Evolutionary conservation across 2,329 filamentous ascomycete species (phyloP), one percentile per base, ranked within the genome.

Genomic region (Botryosphaeria agaves): DNA sequence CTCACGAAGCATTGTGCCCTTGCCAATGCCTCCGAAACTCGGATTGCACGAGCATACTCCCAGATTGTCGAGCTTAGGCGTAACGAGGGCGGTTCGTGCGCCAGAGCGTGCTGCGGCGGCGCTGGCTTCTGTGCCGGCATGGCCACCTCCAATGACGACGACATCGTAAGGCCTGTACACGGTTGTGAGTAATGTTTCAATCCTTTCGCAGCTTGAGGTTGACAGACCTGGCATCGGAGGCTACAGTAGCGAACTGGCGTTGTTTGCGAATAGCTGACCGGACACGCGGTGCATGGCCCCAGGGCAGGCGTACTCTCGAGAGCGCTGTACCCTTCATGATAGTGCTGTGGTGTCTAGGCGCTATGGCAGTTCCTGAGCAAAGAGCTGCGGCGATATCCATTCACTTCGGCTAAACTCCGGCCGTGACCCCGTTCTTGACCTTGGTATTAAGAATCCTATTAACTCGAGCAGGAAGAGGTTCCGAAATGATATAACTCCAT

Each of bases 1-100:
- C 55, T 98, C 89, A 25, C 87, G 76, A 30, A 98, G 62, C 62
- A 98, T 94, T 7, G 82, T 95, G 11, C 89, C 89, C 52, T 98
- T 98, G 26, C 89, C 89, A 42, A 98, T 95, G n/a, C 89, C 89
- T 23, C 89, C 89, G 48, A 98, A 92, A 39, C 83, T 92, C 2
- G 87, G 87, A 51, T 95, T 95, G 59, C 87, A 95, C 20, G 85
- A 94, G 58, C 87, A 95, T 18, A 89, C 82, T 32, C 87, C 87
- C 14, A 95, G 73, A 43, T 94, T 93, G 35, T 85, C 76, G 34
- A 82, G 55, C 36, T 79, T 83, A 2, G 87, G 89, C 1, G 89
- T 98, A 29, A 98, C 66, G 40, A 98, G 69, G 2, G 79, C 87
- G 25, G 89, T 95, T 44, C 76, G 74, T 29, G 87, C 89, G 31